phyloP scores from a whole-genome alignment of 441 rosid species.

The Pelargonium australe region DNA sequence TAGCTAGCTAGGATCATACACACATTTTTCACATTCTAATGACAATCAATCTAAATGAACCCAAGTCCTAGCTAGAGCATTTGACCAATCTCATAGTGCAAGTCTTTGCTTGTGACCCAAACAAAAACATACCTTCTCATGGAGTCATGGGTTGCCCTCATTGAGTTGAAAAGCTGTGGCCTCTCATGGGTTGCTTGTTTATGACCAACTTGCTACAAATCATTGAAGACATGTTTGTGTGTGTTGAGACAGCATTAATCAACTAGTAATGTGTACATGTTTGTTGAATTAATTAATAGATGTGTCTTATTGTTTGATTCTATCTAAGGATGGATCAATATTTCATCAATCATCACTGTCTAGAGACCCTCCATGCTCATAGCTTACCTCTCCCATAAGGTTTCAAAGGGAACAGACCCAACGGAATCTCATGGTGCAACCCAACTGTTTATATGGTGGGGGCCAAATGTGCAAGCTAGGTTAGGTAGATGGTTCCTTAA shows the following conservation, averaged over 20 bases:
- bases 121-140: too few relatives aligned
- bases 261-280: slow-evolving; percentile 11
- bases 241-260: slow-evolving; percentile 27
- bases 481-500: not conserved
- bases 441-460: too few relatives aligned
- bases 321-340: not conserved
- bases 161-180: too few relatives aligned
- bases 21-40: not conserved
- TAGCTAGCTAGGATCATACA: not conserved
- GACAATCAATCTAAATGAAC: not conserved
- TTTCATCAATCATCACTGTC: not conserved
- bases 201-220: too few relatives aligned
- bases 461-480: too few relatives aligned
- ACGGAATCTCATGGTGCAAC: slow-evolving; percentile 35
- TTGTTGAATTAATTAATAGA: not conserved
- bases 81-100: too few relatives aligned
- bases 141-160: too few relatives aligned
- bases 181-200: too few relatives aligned
- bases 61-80: too few relatives aligned
- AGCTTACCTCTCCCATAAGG: slow-evolving; percentile 7
- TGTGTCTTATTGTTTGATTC: not conserved
- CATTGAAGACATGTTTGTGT: slow-evolving; percentile 11
- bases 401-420: slow-evolving; percentile 38
- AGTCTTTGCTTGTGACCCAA: too few relatives aligned
- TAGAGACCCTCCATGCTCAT: slow-evolving; percentile 4